These are phyloP conservation scores for Candida hungchunana DNA, from an alignment of 805 yeast genomes.

Conservation along the genomic window DNA sequence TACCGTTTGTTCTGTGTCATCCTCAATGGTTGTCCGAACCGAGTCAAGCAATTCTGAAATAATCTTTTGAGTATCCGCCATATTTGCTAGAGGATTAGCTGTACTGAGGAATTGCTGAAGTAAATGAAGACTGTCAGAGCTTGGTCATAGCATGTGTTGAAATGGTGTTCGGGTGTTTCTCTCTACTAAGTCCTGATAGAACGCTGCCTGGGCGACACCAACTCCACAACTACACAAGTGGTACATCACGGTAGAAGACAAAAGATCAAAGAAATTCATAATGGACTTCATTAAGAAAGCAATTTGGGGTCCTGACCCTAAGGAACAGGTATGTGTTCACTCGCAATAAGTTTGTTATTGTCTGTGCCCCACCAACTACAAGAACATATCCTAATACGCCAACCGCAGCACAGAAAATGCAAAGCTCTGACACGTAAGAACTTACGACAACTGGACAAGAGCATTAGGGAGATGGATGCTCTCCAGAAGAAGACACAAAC, in stretches of 20 bases:
- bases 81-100: background rate
- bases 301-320: slow-evolving; percentile 96
- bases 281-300: slow-evolving; percentile 87
- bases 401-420: slow-evolving; percentile 51
- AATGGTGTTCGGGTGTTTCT: slow-evolving; percentile 1
- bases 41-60: slow-evolving; percentile 29
- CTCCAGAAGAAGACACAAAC: slow-evolving; percentile 75
- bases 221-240: no score
- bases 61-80: slow-evolving; percentile 18
- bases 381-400: background rate
- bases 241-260: no score
- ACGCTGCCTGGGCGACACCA: no score
- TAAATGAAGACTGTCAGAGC: background rate
- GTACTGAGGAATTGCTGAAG: background rate
- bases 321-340: slow-evolving; percentile 52
- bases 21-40: slow-evolving; percentile 31
- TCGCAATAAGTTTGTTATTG: slow-evolving; percentile 17
- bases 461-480: slow-evolving; percentile 51
- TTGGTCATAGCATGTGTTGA: background rate
- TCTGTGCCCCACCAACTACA: slow-evolving; percentile 19
- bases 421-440: slow-evolving; percentile 78
- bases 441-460: slow-evolving; percentile 75
- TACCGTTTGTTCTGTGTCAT: slow-evolving; percentile 35
- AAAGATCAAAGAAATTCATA: no score
- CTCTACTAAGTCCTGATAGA: no score